These are phyloP conservation scores for Croton laevigatus DNA, from an alignment of 441 rosid genomes.

Conservation along the genomic window DNA sequence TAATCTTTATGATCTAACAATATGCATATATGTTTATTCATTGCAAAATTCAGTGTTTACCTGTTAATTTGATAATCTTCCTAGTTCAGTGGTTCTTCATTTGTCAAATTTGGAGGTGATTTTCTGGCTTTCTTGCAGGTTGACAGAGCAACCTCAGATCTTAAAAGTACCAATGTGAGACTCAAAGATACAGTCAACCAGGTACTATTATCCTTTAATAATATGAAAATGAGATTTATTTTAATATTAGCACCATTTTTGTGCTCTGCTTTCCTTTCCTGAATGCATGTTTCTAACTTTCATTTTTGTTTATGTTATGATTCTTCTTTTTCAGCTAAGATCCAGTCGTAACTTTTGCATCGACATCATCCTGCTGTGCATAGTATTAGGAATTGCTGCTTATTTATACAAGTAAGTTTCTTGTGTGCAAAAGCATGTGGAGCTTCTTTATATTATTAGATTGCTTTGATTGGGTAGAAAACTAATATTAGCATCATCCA, in stretches of 20 bases:
- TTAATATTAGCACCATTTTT: conserved; percentile 8
- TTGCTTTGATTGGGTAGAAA: conserved; percentile 5
- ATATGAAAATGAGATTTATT: background rate
- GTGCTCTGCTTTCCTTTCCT: conserved; percentile 9
- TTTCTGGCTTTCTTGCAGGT: conserved; percentile 46
- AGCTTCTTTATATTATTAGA: background rate
- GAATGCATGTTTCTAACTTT: conserved; percentile 2
- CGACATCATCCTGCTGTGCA: conserved; percentile 70
- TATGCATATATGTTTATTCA: background rate
- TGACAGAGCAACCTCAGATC: conserved; percentile 84
- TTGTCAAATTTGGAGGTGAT: conserved; percentile 1
- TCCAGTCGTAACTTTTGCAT: conserved; percentile 96
- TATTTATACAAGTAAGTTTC: conserved; percentile 86
- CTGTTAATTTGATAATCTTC: background rate
- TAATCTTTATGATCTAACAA: background rate
- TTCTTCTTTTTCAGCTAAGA: conserved; percentile 61
- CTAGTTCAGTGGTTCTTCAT: background rate
- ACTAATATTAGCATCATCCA: background rate
- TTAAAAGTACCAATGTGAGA: conserved; percentile 88
- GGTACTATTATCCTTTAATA: conserved; percentile 36
- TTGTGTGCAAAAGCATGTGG: background rate
- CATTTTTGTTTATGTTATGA: background rate
- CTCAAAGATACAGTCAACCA: conserved; percentile 82
- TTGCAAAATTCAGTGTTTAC: conserved; percentile 11
- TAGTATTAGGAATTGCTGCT: conserved; percentile 86